Conservation (phyloP, 768 basidiomycete species). For the Podaxis carcinomalis region DNA sequence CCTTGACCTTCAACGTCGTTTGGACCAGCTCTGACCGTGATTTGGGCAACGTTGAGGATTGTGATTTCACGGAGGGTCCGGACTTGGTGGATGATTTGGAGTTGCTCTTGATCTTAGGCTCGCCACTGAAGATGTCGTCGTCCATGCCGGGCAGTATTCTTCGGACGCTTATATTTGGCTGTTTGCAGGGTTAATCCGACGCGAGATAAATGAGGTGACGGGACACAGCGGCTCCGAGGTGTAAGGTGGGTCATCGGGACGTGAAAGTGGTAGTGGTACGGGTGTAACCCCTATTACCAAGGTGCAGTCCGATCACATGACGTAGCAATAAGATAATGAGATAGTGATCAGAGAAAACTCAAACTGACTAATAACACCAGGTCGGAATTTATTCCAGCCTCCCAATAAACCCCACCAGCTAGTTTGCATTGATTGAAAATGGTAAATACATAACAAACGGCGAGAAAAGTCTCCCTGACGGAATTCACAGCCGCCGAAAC, state of each 20-base stretch:
- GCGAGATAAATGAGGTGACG: no score
- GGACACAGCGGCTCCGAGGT: no score
- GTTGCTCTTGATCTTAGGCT: not conserved
- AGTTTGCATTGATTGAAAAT: not conserved
- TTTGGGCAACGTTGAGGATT: not conserved
- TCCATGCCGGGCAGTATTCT: slow-evolving; percentile 1
- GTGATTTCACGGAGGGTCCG: not conserved
- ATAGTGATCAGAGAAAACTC: not conserved
- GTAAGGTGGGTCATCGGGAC: no score
- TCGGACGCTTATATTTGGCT: not conserved
- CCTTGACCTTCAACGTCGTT: slow-evolving; percentile 34
- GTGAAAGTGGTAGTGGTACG: no score
- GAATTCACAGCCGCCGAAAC: slow-evolving; percentile 37
- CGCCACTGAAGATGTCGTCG: not conserved
- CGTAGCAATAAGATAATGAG: not conserved
- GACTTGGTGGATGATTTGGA: slow-evolving; percentile 1
- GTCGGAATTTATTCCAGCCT: not conserved
- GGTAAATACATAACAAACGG: not conserved
- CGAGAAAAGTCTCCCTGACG: not conserved
- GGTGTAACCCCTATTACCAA: not conserved
- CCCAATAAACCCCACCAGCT: not conserved
- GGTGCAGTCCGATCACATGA: not conserved
- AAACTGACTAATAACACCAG: not conserved
- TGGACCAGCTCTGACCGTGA: slow-evolving; percentile 8
- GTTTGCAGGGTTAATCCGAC: no score